Base-by-base conservation (phyloP, 2,329 filamentous ascomycete species). In the Alternaria gaisen region DNA sequence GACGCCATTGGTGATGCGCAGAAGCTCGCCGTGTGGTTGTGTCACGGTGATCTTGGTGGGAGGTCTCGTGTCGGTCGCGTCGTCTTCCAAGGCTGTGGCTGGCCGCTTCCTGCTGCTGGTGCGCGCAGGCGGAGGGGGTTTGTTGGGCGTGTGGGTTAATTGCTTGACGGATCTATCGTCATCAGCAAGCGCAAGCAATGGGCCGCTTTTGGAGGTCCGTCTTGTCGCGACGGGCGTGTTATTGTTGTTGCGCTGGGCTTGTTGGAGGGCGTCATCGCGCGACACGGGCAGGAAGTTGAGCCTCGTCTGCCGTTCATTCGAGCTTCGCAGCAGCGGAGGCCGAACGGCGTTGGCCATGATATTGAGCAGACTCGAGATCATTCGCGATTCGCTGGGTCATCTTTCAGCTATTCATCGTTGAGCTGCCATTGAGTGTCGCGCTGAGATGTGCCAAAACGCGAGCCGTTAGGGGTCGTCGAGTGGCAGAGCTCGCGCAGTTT, bases 1-100 rank as follows among this genome's bases (percentile, higher is more conserved):
- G 53, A 80, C 78, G 58, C 81, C 80, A 69, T 83, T 83, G 57
- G 80, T 76, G 22, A 79, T 79, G 69, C 79, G 75, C 40, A 80
- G 64, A 43, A 83, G 67, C 53, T 75, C 73, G 56, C 78, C 80
- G 70, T 81, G 77, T 53, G 81, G 80, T 65, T 80, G 76, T 70
- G 78, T 76, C 60, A 80, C 75, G 55, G 77, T 78, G 67, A 82
- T 70, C 61, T 78, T 80, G 65, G 76, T 79, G 30, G 81, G 82
- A 47, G 81, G 80, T 69, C 70, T 71, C 54, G 73, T 64, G 58
- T 72, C 67, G 50, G 65, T 61, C 67, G 69, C 66, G 63, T 76
- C 73, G 14, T 60, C 54, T 32, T 47, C 44, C 48, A 72, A 56
- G 32, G 64, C 68, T 43, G 71, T 63, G 57, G 71, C 70, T 58